Evolutionary conservation across 768 basidiomycete species (phyloP).

Genomic region (Phylloporus sp.): DNA sequence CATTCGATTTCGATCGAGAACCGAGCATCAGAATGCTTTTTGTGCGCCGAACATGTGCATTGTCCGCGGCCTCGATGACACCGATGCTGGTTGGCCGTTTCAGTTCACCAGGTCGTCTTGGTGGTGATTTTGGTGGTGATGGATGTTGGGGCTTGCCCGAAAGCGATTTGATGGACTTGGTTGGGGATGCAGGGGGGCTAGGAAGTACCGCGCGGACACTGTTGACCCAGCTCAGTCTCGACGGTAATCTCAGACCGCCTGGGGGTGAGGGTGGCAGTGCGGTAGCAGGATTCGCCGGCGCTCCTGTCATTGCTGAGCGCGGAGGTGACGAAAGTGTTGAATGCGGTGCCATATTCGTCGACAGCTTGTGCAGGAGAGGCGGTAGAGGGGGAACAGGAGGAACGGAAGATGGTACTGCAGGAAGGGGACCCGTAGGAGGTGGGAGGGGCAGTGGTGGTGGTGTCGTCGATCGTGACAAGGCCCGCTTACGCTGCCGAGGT

Average conservation of each 20-base stretch:
- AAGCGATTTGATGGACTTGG: constrained; percentile 10
- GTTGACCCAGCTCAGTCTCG: constrained; percentile 29
- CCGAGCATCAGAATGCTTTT: constrained; percentile 32
- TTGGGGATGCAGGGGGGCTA: constrained; percentile 31
- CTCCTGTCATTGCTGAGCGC: constrained; percentile 4
- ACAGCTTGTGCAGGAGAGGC: constrained; percentile 14
- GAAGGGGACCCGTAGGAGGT: constrained; percentile 28
- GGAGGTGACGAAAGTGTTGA: constrained; percentile 6
- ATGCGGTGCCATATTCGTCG: constrained; percentile 8
- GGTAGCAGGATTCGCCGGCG: constrained; percentile 2
- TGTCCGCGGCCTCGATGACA: constrained; percentile 30
- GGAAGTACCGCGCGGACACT: constrained; percentile 24
- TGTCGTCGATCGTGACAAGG: constrained; percentile 23
- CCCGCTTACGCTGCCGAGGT: constrained; percentile 20
- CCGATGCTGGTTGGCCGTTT: constrained; percentile 28
- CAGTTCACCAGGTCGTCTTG: constrained; percentile 6
- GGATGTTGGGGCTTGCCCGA: constrained; percentile 2
- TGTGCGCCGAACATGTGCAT: constrained; percentile 23
- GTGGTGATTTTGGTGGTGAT: constrained; percentile 8
- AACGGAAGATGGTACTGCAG: constrained; percentile 22
- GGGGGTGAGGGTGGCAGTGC: constrained; percentile 25
- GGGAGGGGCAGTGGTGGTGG: constrained; percentile 26
- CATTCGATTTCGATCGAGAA: constrained; percentile 22
- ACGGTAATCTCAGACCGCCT: constrained; percentile 30
- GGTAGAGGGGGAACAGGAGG: constrained; percentile 30